Evolutionary conservation across 371 early-diverging fungal genomes (phyloP), one percentile per base, ranked within the genome.

Genomic region (Umbelopsis sp.): DNA sequence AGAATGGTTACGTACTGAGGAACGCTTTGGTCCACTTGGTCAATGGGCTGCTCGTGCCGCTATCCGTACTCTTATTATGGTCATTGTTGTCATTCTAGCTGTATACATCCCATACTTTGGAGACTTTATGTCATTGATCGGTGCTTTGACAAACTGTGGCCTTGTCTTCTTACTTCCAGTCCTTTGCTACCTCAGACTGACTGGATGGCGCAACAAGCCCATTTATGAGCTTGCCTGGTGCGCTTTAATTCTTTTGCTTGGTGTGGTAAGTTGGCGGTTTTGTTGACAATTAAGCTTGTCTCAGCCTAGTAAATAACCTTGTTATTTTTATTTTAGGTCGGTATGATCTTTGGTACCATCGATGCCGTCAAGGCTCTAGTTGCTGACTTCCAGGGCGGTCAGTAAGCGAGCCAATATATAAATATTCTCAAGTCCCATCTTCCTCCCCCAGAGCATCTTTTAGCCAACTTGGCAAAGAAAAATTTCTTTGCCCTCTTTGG

Each of bases 121-220:
- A 46, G 90, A 91, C 63, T 84, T 91, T 62, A 91, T 93, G 92
- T 85, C 87, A 69, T 75, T 93, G 18, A 77, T 93, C 62, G 92
- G 92, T 25, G 89, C 91, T 7, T 73, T 91, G 62, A 83, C 89
- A 37, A 90, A 87, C 70, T 89, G 87, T 68, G 78, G 84, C 69
- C 77, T 91, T 10, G 91, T 93, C 37, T 93, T 91, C 79, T 74
- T 92, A 25, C 78, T 92, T 65, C 92, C 93, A 4, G 74, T 91
- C 29, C 63, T 90, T 25, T 91, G 86, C 69, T 85, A 89, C 69
- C 80, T 87, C 18, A 76, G 78, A 37, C 66, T 92, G n/a, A 88
- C 86, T 62, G 92, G 91, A 63, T 67, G 80, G 10, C 76, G 81
- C 35, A 77, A 76, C 53, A 77, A 82, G 50, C 74, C 81, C 4